phyloP scores from a whole-genome alignment of 768 basidiomycete genomes.

The Trametes cinnabarina region DNA sequence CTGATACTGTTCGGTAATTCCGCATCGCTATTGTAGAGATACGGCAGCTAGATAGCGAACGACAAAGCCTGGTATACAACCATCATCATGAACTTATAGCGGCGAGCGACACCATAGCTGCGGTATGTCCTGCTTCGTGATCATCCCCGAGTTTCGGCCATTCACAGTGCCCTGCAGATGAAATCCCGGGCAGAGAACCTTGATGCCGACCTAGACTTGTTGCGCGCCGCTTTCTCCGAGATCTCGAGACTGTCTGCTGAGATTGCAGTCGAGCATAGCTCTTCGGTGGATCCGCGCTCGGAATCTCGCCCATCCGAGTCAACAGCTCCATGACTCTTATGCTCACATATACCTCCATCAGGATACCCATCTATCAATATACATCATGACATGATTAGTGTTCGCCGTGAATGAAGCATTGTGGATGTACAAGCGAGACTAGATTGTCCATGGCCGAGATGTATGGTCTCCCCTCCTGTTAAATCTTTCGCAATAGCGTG shows the following conservation, averaged over 20 bases:
- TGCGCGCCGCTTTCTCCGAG: slow-evolving; percentile 80
- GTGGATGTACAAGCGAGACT: slow-evolving; percentile 6
- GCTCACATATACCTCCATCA: neutral
- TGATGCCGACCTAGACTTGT: slow-evolving; percentile 78
- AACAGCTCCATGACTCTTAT: neutral
- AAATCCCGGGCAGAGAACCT: slow-evolving; percentile 83
- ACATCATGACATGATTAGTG: neutral
- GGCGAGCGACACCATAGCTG: slow-evolving; percentile 87
- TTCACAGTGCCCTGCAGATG: slow-evolving; percentile 52
- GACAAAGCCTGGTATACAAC: slow-evolving; percentile 90
- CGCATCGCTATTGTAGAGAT: slow-evolving; percentile 57
- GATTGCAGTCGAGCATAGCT: slow-evolving; percentile 9
- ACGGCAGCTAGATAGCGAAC: slow-evolving; percentile 79
- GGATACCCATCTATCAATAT: too few species aligned
- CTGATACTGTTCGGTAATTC: neutral
- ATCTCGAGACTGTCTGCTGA: slow-evolving; percentile 71
- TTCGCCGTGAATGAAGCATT: slow-evolving; percentile 1
- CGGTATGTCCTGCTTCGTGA: slow-evolving; percentile 44
- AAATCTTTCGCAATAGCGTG: too few species aligned
- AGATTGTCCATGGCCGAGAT: slow-evolving; percentile 1
- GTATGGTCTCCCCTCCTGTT: too few species aligned
- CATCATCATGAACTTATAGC: slow-evolving; percentile 95
- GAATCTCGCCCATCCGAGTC: neutral
- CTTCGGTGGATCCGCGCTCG: neutral
- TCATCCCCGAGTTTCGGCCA: neutral